These are phyloP conservation scores for Debaryomyces robertsiae DNA, from an alignment of 1,139 yeast species.

Conservation along the genomic window DNA sequence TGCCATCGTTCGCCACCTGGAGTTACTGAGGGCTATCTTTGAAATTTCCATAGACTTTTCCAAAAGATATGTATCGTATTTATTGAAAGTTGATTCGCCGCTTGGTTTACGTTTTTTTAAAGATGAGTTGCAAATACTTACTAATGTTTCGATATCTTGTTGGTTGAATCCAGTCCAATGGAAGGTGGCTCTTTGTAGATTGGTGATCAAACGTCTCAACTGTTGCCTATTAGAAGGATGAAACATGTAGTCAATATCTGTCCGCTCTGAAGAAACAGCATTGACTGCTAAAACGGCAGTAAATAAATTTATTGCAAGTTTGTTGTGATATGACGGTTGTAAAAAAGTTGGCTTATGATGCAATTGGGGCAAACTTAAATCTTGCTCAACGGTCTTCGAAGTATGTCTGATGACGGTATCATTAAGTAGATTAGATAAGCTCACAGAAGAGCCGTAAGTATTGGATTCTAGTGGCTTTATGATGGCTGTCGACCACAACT, in stretches of 20 bases:
- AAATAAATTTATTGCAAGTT: constrained; percentile 60
- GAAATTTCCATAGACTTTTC: constrained; percentile 46
- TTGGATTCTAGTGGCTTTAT: constrained; percentile 49
- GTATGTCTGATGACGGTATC: constrained; percentile 59
- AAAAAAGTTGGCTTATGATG: constrained; percentile 59
- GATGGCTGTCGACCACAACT: constrained; percentile 50
- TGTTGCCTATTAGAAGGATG: constrained; percentile 59
- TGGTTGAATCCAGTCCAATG: constrained; percentile 74
- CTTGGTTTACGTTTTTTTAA: constrained; percentile 34
- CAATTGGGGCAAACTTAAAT: constrained; percentile 59
- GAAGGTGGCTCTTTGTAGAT: constrained; percentile 66
- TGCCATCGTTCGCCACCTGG: constrained; percentile 58
- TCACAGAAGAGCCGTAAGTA: constrained; percentile 41
- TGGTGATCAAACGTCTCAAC: constrained; percentile 57
- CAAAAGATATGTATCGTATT: constrained; percentile 42
- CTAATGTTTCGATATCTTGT: constrained; percentile 54
- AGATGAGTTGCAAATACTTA: constrained; percentile 50
- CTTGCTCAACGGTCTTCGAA: constrained; percentile 52
- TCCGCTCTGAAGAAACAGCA: constrained; percentile 71
- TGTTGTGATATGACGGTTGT: constrained; percentile 63
- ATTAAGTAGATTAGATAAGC: constrained; percentile 44
- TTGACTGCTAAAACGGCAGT: constrained; percentile 69
- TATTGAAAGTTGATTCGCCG: constrained; percentile 31
- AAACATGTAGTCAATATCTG: constrained; percentile 70
- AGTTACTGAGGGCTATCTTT: constrained; percentile 49